Percentiles rank a stretch among this genome's conserved stretches.
phyloP scores from a whole-genome alignment of 1,284 basidiomycete genomes.

The Erythrobasidium hasegawianum region DNA sequence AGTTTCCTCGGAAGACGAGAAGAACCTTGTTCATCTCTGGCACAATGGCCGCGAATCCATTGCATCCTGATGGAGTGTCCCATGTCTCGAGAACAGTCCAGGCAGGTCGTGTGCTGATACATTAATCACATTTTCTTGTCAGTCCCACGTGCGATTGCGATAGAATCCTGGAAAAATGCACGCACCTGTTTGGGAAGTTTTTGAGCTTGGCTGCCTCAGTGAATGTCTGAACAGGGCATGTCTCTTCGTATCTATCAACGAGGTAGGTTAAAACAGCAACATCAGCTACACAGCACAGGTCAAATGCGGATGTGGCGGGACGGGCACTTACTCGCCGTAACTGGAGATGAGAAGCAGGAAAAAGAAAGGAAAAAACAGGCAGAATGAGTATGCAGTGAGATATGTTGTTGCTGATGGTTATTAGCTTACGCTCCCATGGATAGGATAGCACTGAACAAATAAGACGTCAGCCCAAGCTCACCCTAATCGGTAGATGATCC shows the following conservation, averaged over 20 bases:
- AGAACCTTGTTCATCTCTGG: constrained; percentile 35
- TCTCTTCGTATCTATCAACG: neutral
- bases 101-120: constrained; percentile 6
- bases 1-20: constrained; percentile 34
- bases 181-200: constrained; percentile 32
- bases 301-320: neutral
- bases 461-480: neutral
- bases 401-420: too few relatives aligned
- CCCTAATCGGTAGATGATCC: too few relatives aligned
- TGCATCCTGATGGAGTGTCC: constrained; percentile 10
- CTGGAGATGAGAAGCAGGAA: neutral
- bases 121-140: too few relatives aligned
- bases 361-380: too few relatives aligned
- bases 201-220: constrained; percentile 20
- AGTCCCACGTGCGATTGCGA: too few relatives aligned
- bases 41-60: constrained; percentile 28
- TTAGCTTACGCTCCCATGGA: neutral
- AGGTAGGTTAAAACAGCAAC: neutral
- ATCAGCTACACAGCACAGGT: neutral
- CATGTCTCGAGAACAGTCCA: constrained; percentile 23
- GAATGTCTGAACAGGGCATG: constrained; percentile 37
- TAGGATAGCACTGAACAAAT: neutral
- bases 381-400: too few relatives aligned
- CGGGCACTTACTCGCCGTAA: neutral
- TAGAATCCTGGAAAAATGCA: neutral